Evolutionary conservation across 2,329 filamentous ascomycete genomes (phyloP).

Genomic region (Chrysoporthe cubensis): DNA sequence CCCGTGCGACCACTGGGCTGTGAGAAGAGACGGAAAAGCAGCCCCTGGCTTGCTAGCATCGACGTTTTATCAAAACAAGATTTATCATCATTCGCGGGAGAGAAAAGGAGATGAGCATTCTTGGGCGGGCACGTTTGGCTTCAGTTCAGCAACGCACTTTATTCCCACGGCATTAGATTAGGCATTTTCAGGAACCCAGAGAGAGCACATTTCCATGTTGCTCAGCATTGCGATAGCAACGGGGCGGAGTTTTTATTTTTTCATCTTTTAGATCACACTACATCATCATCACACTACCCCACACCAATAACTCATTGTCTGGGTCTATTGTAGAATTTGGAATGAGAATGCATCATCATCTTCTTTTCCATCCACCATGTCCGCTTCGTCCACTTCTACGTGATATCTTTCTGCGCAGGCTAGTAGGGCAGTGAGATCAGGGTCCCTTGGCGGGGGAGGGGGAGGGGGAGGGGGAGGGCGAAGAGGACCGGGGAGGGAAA

Average conservation of each 20-base stretch:
- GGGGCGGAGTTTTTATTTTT: not conserved
- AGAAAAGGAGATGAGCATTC: not conserved
- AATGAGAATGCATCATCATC: not conserved
- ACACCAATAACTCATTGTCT: not conserved
- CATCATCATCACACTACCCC: not conserved
- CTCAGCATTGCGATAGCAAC: slow-evolving; percentile 3
- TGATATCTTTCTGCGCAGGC: not conserved
- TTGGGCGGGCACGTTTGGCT: not conserved
- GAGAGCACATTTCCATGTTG: slow-evolving; percentile 6
- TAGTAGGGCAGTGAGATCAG: not conserved
- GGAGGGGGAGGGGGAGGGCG: not conserved
- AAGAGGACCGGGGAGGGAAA: too few species aligned
- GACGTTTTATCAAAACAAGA: not conserved
- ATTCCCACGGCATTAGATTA: not conserved
- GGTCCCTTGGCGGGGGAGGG: not conserved
- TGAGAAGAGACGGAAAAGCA: not conserved
- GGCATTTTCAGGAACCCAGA: slow-evolving; percentile 1
- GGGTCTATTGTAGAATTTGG: slow-evolving; percentile 10
- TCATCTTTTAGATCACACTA: not conserved
- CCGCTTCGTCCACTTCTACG: too few species aligned
- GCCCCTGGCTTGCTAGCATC: not conserved
- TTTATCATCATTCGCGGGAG: not conserved
- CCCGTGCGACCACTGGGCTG: slow-evolving; percentile 2
- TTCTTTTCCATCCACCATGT: not conserved
- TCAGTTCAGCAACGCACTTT: slow-evolving; percentile 1